phyloP scores from a whole-genome alignment of 2,329 filamentous ascomycete species.

The Fusarium sp. region DNA sequence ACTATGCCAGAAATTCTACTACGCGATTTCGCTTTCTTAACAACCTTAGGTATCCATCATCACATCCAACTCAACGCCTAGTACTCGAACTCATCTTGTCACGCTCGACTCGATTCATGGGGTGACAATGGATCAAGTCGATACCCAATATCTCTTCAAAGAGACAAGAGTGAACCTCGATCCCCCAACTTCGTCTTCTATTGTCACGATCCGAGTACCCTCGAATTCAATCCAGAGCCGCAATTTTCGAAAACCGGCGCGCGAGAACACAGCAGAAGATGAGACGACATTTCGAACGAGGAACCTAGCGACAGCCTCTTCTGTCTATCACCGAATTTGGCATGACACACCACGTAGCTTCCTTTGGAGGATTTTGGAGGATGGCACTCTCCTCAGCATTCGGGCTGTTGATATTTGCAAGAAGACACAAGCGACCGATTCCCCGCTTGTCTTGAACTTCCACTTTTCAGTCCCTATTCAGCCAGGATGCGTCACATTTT shows the following conservation, averaged over 20 bases:
- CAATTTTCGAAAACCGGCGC: conserved; percentile 50
- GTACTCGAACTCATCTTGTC: conserved; percentile 13
- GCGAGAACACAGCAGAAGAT: conserved; percentile 62
- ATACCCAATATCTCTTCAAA: conserved; percentile 77
- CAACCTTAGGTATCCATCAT: conserved; percentile 12
- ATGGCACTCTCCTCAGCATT: conserved; percentile 81
- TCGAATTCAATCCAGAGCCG: conserved; percentile 57
- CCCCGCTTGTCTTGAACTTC: conserved; percentile 78
- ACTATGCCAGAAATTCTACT: conserved; percentile 45
- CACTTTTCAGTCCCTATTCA: conserved; percentile 78
- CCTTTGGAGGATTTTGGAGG: conserved; percentile 88
- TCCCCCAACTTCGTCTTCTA: conserved; percentile 71
- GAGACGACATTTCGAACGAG: conserved; percentile 76
- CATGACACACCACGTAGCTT: conserved; percentile 83
- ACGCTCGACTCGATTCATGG: conserved; percentile 57
- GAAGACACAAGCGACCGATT: conserved; percentile 70
- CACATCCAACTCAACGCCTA: conserved; percentile 28
- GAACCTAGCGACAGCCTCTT: conserved; percentile 79
- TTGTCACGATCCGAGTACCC: conserved; percentile 75
- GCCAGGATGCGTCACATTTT: conserved; percentile 80
- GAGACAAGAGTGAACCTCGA: conserved; percentile 87
- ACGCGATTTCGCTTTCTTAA: conserved; percentile 42
- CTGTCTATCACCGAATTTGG: conserved; percentile 83
- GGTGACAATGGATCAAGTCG: conserved; percentile 71
- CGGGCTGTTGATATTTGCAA: conserved; percentile 83